Evolutionary conservation across 192 early-diverging fungal species (phyloP).

Genomic region (Backusella parvicylindrica): DNA sequence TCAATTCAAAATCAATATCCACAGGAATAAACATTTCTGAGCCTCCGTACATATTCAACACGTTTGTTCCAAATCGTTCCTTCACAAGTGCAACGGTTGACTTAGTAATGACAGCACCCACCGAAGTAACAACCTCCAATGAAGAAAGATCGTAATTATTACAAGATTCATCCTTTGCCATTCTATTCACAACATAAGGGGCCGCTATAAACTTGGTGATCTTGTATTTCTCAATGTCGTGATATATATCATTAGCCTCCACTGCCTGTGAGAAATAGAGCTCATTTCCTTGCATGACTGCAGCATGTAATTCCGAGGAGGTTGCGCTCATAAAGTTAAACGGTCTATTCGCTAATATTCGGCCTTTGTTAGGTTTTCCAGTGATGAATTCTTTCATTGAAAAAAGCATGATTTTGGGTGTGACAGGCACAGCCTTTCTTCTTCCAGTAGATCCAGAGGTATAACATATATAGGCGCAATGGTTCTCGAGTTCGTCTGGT

Average conservation of each 20-base stretch:
- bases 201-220: neutral
- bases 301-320: neutral
- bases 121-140: neutral
- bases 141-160: neutral
- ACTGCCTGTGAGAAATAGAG: conserved; percentile 11
- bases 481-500: neutral
- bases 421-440: neutral
- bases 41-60: neutral
- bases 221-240: neutral
- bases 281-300: neutral
- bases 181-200: neutral
- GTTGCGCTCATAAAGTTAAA: neutral
- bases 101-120: neutral
- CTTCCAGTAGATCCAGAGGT: conserved; percentile 1
- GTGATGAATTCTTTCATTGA: neutral
- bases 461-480: neutral
- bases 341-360: neutral
- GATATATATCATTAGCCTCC: conserved; percentile 5
- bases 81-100: neutral
- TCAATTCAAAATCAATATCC: neutral
- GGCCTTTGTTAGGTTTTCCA: neutral
- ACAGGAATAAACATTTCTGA: neutral
- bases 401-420: neutral
- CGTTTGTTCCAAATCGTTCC: neutral
- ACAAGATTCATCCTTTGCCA: neutral